Evolutionary conservation across 78 protist genomes (phyloP).

Genomic region (Cavenderia fasciculata): DNA sequence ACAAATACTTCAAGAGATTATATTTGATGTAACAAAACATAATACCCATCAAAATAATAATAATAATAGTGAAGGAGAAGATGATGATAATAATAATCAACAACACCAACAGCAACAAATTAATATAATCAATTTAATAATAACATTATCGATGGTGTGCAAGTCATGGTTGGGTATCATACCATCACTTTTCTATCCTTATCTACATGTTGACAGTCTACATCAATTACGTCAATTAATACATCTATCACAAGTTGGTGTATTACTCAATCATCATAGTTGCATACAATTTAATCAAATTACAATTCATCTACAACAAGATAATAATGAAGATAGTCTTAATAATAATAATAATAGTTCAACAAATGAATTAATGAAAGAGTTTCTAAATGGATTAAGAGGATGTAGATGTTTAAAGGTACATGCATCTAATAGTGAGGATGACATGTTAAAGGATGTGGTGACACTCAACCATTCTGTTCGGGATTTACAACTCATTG

Average conservation of each 20-base stretch:
- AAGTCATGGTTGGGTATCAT: not conserved
- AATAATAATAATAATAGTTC: not conserved
- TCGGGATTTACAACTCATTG: not conserved
- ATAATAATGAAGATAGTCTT: not conserved
- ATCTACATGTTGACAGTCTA: not conserved
- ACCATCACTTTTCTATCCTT: not conserved
- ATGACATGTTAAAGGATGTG: no score
- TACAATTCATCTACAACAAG: not conserved
- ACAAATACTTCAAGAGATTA: no score
- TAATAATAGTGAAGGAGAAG: no score
- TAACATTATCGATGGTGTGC: conserved; percentile 3
- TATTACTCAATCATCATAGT: not conserved
- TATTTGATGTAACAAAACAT: no score
- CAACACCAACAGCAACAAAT: not conserved
- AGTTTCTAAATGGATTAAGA: not conserved
- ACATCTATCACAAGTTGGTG: not conserved
- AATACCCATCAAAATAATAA: no score
- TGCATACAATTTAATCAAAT: not conserved
- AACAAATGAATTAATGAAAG: not conserved
- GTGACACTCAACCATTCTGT: no score
- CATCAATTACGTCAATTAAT: conserved; percentile 1
- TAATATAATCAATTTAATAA: not conserved
- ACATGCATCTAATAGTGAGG: not conserved
- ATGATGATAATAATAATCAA: no score
- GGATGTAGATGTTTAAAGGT: conserved; percentile 11